Conservation (phyloP, 148 eudicot species). For the Suaeda aralocaspica region DNA sequence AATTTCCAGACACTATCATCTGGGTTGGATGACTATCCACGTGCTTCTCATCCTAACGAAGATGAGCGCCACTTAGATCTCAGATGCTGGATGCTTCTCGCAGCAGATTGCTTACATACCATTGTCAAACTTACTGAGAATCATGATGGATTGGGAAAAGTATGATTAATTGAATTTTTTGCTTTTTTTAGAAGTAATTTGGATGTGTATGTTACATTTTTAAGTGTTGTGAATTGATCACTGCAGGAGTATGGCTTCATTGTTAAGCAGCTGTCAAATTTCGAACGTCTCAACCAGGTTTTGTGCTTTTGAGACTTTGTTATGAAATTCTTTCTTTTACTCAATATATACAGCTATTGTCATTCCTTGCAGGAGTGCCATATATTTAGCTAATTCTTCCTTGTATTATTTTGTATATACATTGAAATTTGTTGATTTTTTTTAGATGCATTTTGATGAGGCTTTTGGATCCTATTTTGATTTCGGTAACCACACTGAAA, state of each 20-base stretch:
- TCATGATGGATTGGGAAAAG: conserved; percentile 50
- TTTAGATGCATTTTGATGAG: conserved; percentile 85
- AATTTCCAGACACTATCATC: conserved; percentile 69
- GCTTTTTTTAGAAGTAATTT: background rate
- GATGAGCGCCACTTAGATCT: conserved; percentile 99
- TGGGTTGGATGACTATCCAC: conserved; percentile 99
- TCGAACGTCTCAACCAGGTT: conserved; percentile 84
- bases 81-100: conserved; percentile 99
- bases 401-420: conserved; percentile 1
- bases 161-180: conserved; percentile 23
- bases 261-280: conserved; percentile 65
- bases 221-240: conserved; percentile 19
- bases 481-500: conserved; percentile 94
- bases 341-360: background rate
- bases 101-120: conserved; percentile 79
- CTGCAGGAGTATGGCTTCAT: conserved; percentile 68
- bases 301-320: conserved; percentile 4
- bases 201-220: conserved; percentile 19
- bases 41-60: conserved; percentile 91
- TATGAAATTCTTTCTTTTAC: background rate
- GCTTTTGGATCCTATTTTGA: conserved; percentile 81
- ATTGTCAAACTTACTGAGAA: conserved; percentile 54
- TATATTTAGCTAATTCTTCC: background rate
- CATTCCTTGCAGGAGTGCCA: background rate
- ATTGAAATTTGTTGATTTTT: conserved; percentile 9